Evolutionary conservation across 2,329 filamentous ascomycete genomes (phyloP), one percentile per base, ranked within the genome.

Genomic region (Catunica adiposa): DNA sequence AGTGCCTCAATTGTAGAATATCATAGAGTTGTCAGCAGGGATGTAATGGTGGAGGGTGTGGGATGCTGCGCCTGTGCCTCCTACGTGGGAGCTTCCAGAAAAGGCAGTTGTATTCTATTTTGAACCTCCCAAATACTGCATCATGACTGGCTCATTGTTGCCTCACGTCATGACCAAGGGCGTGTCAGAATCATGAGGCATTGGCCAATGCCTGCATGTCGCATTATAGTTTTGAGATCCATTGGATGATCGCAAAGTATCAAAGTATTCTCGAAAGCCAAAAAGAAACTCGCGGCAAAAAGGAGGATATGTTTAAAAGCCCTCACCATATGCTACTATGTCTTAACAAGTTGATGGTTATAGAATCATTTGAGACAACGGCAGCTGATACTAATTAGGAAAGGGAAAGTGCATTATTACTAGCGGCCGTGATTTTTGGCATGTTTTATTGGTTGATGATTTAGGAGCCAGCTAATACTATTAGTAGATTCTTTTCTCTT

Each of bases 61-160:
- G 15, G 40, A 44, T 44, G 9, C 8, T 22, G 20, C 48, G 48
- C 48, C 48, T 51, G 48, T 51, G 48, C 48, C 31, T 25, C 17
- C 17, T 8, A 44, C 48, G 14, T n/a, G 20, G n/a, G 15, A 23
- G 34, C 29, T 52, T 52, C 31, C 50, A 52, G 50, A 52, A 38
- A 15, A 29, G 31, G 50, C 31, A 52, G 50, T 38, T 52, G 17
- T 26, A 38, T 52, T 52, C 50, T 38, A 52, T 38, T 37, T 52
- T 38, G 50, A 26, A 38, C n/a, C 48, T 38, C 9, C 14, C 20
- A 20, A 37, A 52, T 17, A 38, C 50, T 52, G 20, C 22, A 14
- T 14, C 15, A 3, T 48, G 50, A 52, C 15, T 52, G 34, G 31
- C 34, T 38, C 17, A 52, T 31, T 6, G 50, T 17, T 52, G 26